Conservation (phyloP, 352 stramenopile species). For the Globisporangium nunn region DNA sequence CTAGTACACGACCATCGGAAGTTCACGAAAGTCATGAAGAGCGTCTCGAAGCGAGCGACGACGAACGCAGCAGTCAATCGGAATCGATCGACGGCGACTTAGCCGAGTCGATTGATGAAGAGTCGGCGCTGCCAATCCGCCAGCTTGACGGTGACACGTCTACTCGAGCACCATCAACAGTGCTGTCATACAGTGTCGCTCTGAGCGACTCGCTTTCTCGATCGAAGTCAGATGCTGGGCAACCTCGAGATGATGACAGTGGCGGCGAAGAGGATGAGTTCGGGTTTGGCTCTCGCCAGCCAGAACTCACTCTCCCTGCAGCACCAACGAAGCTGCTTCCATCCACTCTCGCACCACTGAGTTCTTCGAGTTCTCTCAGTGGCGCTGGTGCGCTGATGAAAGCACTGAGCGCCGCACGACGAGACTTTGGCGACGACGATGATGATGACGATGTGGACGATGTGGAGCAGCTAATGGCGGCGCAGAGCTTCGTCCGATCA, state of each 20-base stretch:
- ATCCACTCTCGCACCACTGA: neutral
- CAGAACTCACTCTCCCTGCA: conserved; percentile 2
- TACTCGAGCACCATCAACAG: no score
- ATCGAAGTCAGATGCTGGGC: neutral
- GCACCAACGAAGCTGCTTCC: conserved; percentile 4
- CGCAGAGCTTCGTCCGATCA: conserved; percentile 3
- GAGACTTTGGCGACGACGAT: conserved; percentile 15
- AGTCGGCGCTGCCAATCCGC: neutral
- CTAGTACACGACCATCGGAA: neutral
- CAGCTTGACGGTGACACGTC: neutral
- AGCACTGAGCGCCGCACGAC: neutral
- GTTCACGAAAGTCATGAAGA: neutral
- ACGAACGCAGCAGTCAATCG: neutral
- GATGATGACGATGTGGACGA: conserved; percentile 16
- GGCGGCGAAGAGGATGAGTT: conserved; percentile 2
- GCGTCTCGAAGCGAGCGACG: neutral
- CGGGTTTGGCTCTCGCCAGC: neutral
- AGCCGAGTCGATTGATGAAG: neutral
- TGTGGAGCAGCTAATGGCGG: conserved; percentile 7
- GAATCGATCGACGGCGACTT: neutral
- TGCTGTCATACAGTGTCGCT: no score
- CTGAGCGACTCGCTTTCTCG: neutral
- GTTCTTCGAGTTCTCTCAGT: neutral
- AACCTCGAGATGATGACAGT: neutral
- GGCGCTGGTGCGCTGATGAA: conserved; percentile 9